Evolutionary conservation across 2,329 filamentous ascomycete genomes (phyloP).

Genomic region (Aspergillus awamori): DNA sequence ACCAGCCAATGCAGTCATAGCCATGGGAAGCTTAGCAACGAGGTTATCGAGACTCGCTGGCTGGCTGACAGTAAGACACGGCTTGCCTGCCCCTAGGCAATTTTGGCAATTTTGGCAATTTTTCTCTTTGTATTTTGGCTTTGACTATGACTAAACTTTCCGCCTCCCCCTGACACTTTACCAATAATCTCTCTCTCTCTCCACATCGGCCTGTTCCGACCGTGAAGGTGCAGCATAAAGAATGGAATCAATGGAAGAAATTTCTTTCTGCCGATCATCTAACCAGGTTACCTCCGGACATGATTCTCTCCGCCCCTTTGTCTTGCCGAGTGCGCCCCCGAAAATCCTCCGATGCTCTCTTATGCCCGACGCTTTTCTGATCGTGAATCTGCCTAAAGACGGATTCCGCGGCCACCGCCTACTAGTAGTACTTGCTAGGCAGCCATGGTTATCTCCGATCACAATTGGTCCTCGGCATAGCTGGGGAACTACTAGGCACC

Average conservation of each 20-base stretch:
- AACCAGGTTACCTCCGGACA: neutral
- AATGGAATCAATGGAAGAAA: neutral
- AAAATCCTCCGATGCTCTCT: neutral
- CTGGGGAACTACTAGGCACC: no score
- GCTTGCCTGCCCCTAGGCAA: neutral
- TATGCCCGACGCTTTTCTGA: neutral
- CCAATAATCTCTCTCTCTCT: neutral
- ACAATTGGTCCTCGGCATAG: neutral
- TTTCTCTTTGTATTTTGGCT: no score
- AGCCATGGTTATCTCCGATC: neutral
- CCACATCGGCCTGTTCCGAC: neutral
- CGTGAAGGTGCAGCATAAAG: neutral
- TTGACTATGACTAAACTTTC: neutral
- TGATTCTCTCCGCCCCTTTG: neutral
- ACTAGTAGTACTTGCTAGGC: neutral
- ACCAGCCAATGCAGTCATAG: neutral
- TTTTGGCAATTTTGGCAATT: no score
- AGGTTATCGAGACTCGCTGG: constrained; percentile 3
- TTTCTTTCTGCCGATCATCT: neutral
- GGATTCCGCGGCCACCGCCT: neutral
- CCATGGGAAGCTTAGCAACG: constrained; percentile 8
- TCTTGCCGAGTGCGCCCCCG: neutral
- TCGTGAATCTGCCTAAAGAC: neutral
- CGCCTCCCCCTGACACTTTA: neutral
- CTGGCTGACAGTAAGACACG: neutral